Evolutionary conservation across 768 basidiomycete genomes (phyloP).

Genomic region (Lactarius sp.): DNA sequence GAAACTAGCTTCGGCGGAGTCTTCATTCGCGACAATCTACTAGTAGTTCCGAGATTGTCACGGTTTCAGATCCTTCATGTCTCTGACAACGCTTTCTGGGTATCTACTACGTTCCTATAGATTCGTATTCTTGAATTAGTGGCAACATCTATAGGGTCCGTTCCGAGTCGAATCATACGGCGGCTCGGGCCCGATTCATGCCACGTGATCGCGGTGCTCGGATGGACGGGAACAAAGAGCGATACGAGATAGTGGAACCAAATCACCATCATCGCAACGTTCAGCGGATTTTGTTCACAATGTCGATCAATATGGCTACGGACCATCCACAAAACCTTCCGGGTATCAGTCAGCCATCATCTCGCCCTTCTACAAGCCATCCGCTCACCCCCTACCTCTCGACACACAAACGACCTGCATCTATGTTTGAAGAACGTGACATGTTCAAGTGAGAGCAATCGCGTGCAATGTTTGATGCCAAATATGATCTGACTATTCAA

Average conservation of each 20-base stretch:
- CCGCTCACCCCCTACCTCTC: slow-evolving; percentile 18
- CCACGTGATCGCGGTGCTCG: slow-evolving; percentile 1
- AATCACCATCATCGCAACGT: background rate
- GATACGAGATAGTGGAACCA: no score
- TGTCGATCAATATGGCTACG: slow-evolving; percentile 26
- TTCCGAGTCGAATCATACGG: no score
- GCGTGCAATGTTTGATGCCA: background rate
- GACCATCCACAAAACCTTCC: slow-evolving; percentile 25
- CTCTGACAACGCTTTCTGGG: background rate
- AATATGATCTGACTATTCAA: background rate
- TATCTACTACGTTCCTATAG: background rate
- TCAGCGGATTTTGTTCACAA: background rate
- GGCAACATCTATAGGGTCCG: no score
- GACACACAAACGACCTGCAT: slow-evolving; percentile 21
- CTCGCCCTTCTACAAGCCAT: slow-evolving; percentile 24
- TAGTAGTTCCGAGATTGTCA: background rate
- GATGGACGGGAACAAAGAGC: background rate
- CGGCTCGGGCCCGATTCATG: no score
- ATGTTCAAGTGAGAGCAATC: slow-evolving; percentile 1
- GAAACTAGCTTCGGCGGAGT: background rate
- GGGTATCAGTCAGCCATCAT: slow-evolving; percentile 23
- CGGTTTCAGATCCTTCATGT: no score
- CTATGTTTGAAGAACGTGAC: slow-evolving; percentile 21
- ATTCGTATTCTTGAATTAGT: background rate
- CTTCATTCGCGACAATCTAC: no score